A percentile compares a stretch with the other conserved stretches of the same genome.
phyloP scores from a whole-genome alignment of 768 basidiomycete genomes.

The Trametes coccinea region DNA sequence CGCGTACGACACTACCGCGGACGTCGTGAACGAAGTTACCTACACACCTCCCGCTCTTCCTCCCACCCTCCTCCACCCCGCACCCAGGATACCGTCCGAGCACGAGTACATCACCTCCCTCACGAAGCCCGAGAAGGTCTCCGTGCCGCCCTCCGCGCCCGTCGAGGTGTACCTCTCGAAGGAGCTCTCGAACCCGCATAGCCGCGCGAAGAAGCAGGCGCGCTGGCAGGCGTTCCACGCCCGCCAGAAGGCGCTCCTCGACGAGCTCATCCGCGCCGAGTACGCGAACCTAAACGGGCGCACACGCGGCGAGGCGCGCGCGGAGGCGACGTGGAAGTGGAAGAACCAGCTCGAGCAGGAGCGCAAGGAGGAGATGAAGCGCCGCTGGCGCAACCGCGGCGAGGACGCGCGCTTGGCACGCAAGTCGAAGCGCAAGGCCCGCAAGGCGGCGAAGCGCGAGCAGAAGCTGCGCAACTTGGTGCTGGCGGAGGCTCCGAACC shows the following conservation, averaged over 20 bases:
- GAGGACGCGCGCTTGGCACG: constrained; percentile 28
- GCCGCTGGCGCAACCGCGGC: constrained; percentile 47
- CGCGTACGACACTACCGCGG: constrained; percentile 63
- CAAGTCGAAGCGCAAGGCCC: constrained; percentile 29
- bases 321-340: constrained; percentile 78
- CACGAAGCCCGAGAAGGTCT: constrained; percentile 40
- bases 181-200: constrained; percentile 81
- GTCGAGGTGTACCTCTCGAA: constrained; percentile 65
- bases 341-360: constrained; percentile 58
- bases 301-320: constrained; percentile 59
- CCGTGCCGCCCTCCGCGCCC: constrained; percentile 54
- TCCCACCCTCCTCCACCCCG: constrained; percentile 23
- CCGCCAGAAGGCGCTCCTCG: constrained; percentile 50
- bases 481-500: constrained; percentile 33
- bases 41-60: constrained; percentile 64
- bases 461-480: constrained; percentile 34
- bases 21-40: constrained; percentile 66
- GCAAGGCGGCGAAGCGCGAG: constrained; percentile 32
- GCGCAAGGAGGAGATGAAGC: constrained; percentile 60
- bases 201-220: constrained; percentile 77
- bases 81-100: constrained; percentile 38
- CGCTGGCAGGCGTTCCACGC: constrained; percentile 66
- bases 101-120: constrained; percentile 58
- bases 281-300: constrained; percentile 60
- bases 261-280: constrained; percentile 48